These are phyloP conservation scores for Mucor sp. DNA, from an alignment of 371 early-diverging fungal genomes.

Conservation along the genomic window DNA sequence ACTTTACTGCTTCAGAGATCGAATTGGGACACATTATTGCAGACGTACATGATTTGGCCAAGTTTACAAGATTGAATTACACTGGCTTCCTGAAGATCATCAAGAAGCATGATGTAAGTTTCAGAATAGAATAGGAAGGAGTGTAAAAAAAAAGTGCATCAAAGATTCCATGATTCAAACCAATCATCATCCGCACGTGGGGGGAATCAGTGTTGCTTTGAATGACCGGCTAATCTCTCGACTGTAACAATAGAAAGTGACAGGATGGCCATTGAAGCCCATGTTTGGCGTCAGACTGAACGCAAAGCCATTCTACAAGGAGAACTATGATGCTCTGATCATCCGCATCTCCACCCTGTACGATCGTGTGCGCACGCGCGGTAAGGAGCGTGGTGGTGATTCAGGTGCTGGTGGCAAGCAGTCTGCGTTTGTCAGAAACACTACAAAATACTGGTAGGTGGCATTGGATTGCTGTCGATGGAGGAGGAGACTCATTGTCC, in stretches of 20 bases:
- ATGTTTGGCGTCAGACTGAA: conserved; percentile 89
- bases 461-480: background rate
- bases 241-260: conserved; percentile 68
- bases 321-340: conserved; percentile 90
- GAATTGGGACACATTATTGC: conserved; percentile 84
- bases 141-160: background rate
- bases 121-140: background rate
- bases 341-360: conserved; percentile 90
- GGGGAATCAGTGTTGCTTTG: background rate
- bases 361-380: conserved; percentile 86
- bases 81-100: conserved; percentile 97
- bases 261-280: conserved; percentile 83
- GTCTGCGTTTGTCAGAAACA: conserved; percentile 82
- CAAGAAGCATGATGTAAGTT: conserved; percentile 94
- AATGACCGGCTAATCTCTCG: background rate
- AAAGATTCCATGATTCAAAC: conserved; percentile 6
- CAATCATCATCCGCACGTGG: conserved; percentile 35
- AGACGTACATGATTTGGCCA: conserved; percentile 93
- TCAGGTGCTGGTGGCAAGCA: conserved; percentile 55
- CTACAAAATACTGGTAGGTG: conserved; percentile 92
- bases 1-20: conserved; percentile 71
- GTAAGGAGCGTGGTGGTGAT: conserved; percentile 66
- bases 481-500: too few relatives aligned
- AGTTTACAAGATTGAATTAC: conserved; percentile 95
- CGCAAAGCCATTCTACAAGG: conserved; percentile 87